Conservation (phyloP, 805 yeast species). For the Saturnispora serradocipensis region DNA sequence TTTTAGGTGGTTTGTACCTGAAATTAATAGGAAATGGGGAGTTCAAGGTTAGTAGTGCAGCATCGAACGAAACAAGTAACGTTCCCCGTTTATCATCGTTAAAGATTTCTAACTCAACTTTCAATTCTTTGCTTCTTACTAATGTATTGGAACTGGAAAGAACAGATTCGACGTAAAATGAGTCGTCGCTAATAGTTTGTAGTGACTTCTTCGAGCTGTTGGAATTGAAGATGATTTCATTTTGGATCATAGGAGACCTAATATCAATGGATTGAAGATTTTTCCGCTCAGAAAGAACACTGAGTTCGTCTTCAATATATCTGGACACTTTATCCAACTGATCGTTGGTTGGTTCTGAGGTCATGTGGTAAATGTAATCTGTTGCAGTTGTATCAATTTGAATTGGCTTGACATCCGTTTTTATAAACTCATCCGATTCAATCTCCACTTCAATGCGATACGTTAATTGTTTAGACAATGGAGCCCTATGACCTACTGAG, state of each 20-base stretch:
- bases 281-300: conserved; percentile 7
- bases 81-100: background rate
- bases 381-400: background rate
- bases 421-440: conserved; percentile 15
- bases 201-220: background rate
- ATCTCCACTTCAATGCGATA: conserved; percentile 43
- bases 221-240: conserved; percentile 10
- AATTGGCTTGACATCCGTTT: background rate
- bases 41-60: conserved; percentile 1
- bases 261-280: conserved; percentile 2
- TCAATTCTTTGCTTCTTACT: conserved; percentile 1
- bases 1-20: background rate
- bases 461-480: conserved; percentile 33
- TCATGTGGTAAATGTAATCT: background rate
- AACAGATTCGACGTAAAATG: background rate
- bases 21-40: conserved; percentile 4
- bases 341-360: conserved; percentile 1
- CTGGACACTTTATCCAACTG: conserved; percentile 9
- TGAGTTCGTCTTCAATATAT: conserved; percentile 4
- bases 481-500: conserved; percentile 25
- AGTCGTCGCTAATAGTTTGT: background rate
- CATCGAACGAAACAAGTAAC: conserved; percentile 1
- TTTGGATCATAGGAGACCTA: conserved; percentile 1
- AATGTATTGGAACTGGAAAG: background rate
- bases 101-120: background rate